phyloP scores from a whole-genome alignment of 768 basidiomycete genomes.

The Termitomyces sp. region DNA sequence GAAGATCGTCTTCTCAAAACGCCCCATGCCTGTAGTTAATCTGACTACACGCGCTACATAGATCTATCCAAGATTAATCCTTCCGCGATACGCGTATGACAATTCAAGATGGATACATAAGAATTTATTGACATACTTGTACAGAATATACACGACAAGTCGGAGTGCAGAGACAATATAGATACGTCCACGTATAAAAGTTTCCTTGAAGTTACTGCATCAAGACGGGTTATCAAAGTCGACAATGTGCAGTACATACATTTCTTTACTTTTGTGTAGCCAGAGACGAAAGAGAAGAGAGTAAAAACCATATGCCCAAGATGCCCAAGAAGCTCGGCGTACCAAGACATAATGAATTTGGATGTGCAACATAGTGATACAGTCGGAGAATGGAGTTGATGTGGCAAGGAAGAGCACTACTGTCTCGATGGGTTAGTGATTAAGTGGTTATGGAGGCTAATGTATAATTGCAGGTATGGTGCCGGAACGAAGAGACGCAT shows the following conservation, averaged over 20 bases:
- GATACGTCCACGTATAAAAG: constrained; percentile 2
- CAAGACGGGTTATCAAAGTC: neutral
- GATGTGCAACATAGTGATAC: constrained; percentile 5
- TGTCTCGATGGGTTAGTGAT: constrained; percentile 1
- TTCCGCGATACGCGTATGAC: neutral
- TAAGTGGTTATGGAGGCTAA: constrained; percentile 21
- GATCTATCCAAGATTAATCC: neutral
- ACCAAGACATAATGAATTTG: constrained; percentile 1
- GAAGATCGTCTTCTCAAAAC: constrained; percentile 81
- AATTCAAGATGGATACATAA: neutral
- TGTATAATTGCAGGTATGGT: constrained; percentile 40
- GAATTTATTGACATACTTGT: constrained; percentile 10
- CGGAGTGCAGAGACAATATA: neutral
- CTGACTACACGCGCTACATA: neutral
- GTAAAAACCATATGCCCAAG: constrained; percentile 7
- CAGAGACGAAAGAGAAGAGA: constrained; percentile 5
- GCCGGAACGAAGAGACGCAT: constrained; percentile 23
- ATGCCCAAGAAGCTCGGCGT: constrained; percentile 6
- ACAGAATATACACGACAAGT: constrained; percentile 10
- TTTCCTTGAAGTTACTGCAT: neutral
- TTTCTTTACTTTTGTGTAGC: neutral
- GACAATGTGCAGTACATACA: neutral
- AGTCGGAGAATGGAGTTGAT: neutral
- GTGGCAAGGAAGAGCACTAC: neutral
- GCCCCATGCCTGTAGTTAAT: constrained; percentile 71